Conservation (phyloP, 768 basidiomycete species). For the Leccinum fibrillosum region DNA sequence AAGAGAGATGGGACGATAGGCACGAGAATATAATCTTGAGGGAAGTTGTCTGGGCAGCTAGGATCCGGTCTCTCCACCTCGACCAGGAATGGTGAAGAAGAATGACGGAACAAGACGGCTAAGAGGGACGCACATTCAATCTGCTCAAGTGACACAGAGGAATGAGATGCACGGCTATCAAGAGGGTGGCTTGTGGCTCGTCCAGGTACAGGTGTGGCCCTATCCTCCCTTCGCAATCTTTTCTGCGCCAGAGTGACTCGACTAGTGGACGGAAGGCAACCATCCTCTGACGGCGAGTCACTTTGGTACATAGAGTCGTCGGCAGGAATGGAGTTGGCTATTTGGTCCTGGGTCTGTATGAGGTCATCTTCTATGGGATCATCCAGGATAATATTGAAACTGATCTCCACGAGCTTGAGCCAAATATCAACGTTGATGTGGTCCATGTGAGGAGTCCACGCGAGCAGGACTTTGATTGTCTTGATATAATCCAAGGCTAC, state of each 20-base stretch:
- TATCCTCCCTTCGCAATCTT: constrained; percentile 22
- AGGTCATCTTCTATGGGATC: constrained; percentile 43
- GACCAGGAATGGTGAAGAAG: constrained; percentile 55
- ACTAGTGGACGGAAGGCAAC: constrained; percentile 31
- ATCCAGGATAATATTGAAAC: constrained; percentile 75
- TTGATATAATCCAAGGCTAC: constrained; percentile 82
- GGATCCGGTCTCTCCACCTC: constrained; percentile 28
- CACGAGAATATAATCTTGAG: constrained; percentile 22
- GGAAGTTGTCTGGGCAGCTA: constrained; percentile 28
- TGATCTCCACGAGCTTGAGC: constrained; percentile 63
- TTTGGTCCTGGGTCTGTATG: constrained; percentile 23
- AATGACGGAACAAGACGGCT: constrained; percentile 53
- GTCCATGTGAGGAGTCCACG: constrained; percentile 74
- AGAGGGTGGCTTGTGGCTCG: constrained; percentile 16
- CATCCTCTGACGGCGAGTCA: constrained; percentile 30
- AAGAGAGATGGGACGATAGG: constrained; percentile 49
- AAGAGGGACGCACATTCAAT: constrained; percentile 70
- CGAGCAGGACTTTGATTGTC: constrained; percentile 61
- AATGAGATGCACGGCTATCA: constrained; percentile 23
- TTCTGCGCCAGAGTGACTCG: constrained; percentile 21
- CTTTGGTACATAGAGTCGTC: constrained; percentile 33
- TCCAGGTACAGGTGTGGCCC: constrained; percentile 20
- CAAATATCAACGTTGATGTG: constrained; percentile 63
- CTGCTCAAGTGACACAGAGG: constrained; percentile 51
- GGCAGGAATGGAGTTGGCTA: constrained; percentile 10